Base-by-base conservation (phyloP, 2,329 filamentous ascomycete species). In the Sporothrix protearum region DNA sequence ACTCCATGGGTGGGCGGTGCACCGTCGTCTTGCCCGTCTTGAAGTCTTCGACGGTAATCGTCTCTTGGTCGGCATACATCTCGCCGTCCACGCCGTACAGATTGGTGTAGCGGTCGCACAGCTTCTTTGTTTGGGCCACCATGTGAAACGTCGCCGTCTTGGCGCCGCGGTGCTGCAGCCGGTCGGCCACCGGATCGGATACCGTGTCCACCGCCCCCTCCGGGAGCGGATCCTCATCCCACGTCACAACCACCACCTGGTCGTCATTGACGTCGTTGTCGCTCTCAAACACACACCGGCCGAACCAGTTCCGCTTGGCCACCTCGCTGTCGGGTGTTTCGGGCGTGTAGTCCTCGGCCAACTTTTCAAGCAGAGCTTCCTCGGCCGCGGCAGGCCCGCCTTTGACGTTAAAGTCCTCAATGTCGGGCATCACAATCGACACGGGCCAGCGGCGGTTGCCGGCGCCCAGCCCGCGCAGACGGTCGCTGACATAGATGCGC, bases 201-300 rank as follows among this genome's bases (percentile, higher is more conserved):
- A 14, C 14, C 7, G 6, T 25, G 10, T 7, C 22, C 30, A n/a
- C 25, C 71, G 10, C 45, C 2, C n/a, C 45, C 8, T 71, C 63
- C 6, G 80, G 77, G 1, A 83, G 75, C 0, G 82, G 82, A 73
- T 92, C 89, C 59, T 96, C 92, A 14, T 94, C 91, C 94, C 95
- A 98, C 3, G 87, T 89, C 69, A 98, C 88, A 0, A 92, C 95
- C 25, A 98, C 96, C 33, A 91, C 87, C 80, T 98, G 95, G 77
- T 98, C 93, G 79, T 99, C 96, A 77, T 90, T 93, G 55, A 98
- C 96, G 77, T 96, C 90, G 81, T 98, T 99, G 81, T 97, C 94
- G 4, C 90, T 85, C 79, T 97, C 96, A 81, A 90, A 98, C 1
- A 98, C 96, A 78, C 96, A 99, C n/a, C 95, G 89, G 0, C 96